Evolutionary conservation across 345 rosid species (phyloP).

Genomic region (Bretschneidera sinensis): DNA sequence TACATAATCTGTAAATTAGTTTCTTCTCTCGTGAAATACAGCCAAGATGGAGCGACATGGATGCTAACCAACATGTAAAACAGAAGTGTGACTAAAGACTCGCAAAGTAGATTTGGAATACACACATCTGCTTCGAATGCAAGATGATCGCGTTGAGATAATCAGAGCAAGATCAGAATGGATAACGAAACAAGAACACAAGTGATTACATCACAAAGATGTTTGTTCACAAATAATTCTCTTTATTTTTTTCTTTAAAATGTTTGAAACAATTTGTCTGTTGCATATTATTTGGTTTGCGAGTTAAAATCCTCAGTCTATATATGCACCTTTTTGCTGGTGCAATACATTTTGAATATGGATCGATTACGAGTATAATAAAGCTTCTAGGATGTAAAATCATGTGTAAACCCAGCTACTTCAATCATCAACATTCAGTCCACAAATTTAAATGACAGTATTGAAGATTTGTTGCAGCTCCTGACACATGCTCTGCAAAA

Average conservation of each 20-base stretch:
- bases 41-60: slow-evolving; percentile 76
- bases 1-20: neutral
- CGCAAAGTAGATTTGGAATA: slow-evolving; percentile 33
- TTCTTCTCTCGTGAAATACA: slow-evolving; percentile 15
- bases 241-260: neutral
- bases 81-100: slow-evolving; percentile 17
- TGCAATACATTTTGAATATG: neutral
- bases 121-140: slow-evolving; percentile 49
- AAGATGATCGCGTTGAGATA: slow-evolving; percentile 46
- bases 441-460: no score
- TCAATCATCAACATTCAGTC: no score
- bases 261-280: neutral
- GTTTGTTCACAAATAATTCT: neutral
- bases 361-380: no score
- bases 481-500: no score
- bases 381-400: no score
- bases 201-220: neutral
- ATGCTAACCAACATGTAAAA: slow-evolving; percentile 69
- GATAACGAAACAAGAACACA: slow-evolving; percentile 29
- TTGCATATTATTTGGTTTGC: neutral
- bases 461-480: no score
- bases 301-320: neutral
- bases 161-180: slow-evolving; percentile 50
- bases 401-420: no score
- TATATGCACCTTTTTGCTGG: slow-evolving; percentile 1